Percentiles rank a stretch among this genome's conserved stretches.
These are phyloP conservation scores for Debaryomyces robertsiae DNA, from an alignment of 1,139 yeast species.

Conservation along the genomic window DNA sequence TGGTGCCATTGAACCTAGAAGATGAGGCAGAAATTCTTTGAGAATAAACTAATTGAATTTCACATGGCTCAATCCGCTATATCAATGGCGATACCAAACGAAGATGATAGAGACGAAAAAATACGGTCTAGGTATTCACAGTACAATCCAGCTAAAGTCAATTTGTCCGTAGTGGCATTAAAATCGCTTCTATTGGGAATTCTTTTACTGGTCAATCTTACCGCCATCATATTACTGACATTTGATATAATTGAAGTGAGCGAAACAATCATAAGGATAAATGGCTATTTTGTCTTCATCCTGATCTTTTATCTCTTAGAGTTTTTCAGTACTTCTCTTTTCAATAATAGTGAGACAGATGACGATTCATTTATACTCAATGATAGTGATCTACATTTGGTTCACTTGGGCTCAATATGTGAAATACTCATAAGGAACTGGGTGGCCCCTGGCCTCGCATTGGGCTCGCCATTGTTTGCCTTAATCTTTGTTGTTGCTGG, in stretches of 20 bases:
- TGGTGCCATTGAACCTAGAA: slow-evolving; percentile 8
- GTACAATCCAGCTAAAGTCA: slow-evolving; percentile 33
- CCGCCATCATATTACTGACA: slow-evolving; percentile 13
- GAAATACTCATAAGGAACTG: slow-evolving; percentile 24
- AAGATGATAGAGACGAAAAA: background rate
- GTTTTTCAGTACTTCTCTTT: slow-evolving; percentile 74
- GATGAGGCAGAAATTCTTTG: too few species aligned
- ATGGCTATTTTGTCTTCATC: slow-evolving; percentile 53
- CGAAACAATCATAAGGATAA: slow-evolving; percentile 11
- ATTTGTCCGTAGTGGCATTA: slow-evolving; percentile 33
- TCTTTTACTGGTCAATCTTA: slow-evolving; percentile 20
- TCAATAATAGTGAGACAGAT: slow-evolving; percentile 65
- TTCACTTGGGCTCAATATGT: slow-evolving; percentile 47
- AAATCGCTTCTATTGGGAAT: slow-evolving; percentile 40
- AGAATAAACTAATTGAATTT: too few species aligned
- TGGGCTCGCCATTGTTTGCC: slow-evolving; percentile 39
- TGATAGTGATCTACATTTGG: slow-evolving; percentile 69
- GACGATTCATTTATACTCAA: slow-evolving; percentile 76
- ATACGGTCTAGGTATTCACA: slow-evolving; percentile 8
- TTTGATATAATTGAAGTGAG: slow-evolving; percentile 3
- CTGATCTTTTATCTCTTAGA: slow-evolving; percentile 78
- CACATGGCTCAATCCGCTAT: background rate
- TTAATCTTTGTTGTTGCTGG: slow-evolving; percentile 53
- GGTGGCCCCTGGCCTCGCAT: slow-evolving; percentile 1
- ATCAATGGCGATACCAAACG: slow-evolving; percentile 1